Evolutionary conservation across 108 stramenopile genomes (phyloP).

Genomic region (Skeletonema tropicum): DNA sequence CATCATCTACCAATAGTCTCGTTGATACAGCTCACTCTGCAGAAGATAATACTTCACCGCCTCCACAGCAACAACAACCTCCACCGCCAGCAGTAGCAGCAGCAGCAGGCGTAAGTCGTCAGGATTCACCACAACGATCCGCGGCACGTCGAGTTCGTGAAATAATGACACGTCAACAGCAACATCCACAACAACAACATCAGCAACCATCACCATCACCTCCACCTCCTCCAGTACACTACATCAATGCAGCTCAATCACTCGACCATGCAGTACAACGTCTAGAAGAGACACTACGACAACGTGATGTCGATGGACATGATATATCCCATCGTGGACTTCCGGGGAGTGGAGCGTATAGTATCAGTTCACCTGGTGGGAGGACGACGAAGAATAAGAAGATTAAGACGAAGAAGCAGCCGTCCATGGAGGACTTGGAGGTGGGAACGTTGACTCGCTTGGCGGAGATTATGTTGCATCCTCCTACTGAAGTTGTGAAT

Average conservation of each 20-base stretch:
- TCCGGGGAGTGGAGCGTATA: background rate
- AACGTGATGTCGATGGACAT: background rate
- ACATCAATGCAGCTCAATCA: constrained; percentile 16
- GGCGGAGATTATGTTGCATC: constrained; percentile 49
- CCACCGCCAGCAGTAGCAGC: background rate
- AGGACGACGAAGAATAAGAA: background rate
- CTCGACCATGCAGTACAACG: constrained; percentile 9
- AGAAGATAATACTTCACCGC: background rate
- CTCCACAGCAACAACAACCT: background rate
- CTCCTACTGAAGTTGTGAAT: constrained; percentile 11
- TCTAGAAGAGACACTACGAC: constrained; percentile 13
- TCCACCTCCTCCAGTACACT: background rate
- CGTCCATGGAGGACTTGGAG: constrained; percentile 37
- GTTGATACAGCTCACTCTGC: background rate
- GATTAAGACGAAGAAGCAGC: too few relatives aligned
- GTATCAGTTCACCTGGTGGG: too few relatives aligned
- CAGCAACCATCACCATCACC: too few relatives aligned
- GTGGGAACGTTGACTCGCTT: constrained; percentile 14
- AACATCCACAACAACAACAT: constrained; percentile 6
- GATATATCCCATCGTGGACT: background rate
- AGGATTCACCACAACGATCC: constrained; percentile 1
- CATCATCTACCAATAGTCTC: background rate
- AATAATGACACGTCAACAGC: background rate
- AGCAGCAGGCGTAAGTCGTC: background rate
- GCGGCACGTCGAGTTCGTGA: constrained; percentile 9